phyloP scores from a whole-genome alignment of 2,329 filamentous ascomycete genomes.

The Magnaporthiopsis rhizophila region DNA sequence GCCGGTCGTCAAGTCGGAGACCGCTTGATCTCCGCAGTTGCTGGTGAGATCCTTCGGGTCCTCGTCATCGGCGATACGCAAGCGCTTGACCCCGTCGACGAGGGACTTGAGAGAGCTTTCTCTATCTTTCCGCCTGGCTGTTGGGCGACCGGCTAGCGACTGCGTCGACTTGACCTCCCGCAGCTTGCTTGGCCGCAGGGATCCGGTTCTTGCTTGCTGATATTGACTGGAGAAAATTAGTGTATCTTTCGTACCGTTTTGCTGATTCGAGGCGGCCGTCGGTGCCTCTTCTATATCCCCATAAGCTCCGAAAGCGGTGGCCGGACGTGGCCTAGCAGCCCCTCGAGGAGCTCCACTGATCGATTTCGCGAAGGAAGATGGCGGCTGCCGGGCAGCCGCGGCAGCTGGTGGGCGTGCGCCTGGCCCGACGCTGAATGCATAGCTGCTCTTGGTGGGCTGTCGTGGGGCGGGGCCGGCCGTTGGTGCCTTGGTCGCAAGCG shows the following conservation, averaged over 20 bases:
- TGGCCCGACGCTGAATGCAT: constrained; percentile 50
- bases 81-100: constrained; percentile 23
- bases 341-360: constrained; percentile 36
- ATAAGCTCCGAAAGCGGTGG: constrained; percentile 27
- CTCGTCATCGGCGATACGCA: constrained; percentile 31
- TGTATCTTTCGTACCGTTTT: constrained; percentile 31
- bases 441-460: constrained; percentile 36
- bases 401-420: constrained; percentile 36
- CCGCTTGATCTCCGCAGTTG: constrained; percentile 37
- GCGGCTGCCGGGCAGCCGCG: constrained; percentile 42
- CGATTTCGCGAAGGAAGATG: constrained; percentile 38
- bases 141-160: background rate
- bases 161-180: constrained; percentile 12
- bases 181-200: constrained; percentile 15
- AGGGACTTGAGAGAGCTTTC: constrained; percentile 34
- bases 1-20: constrained; percentile 20
- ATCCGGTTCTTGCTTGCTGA: constrained; percentile 4
- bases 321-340: constrained; percentile 32
- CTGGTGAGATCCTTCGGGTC: constrained; percentile 10
- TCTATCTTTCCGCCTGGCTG: constrained; percentile 16
- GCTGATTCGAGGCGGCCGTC: constrained; percentile 15
- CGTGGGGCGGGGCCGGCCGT: constrained; percentile 22
- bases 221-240: constrained; percentile 12
- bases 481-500: background rate
- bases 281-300: constrained; percentile 19